phyloP scores from a whole-genome alignment of 1,139 yeast species.

The Taphrina wiesneri region DNA sequence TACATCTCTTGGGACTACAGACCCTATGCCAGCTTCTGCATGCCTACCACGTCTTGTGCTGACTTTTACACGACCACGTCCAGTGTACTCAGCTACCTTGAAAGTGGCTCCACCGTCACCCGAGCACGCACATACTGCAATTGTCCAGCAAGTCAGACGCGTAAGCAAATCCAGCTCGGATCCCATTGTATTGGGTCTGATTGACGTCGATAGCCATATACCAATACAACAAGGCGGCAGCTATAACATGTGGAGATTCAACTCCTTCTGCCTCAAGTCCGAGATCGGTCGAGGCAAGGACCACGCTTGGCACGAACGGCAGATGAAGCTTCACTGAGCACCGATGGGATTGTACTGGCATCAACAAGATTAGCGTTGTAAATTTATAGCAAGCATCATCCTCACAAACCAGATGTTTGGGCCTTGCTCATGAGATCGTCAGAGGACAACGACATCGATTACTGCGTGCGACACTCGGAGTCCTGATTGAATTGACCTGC shows the following conservation, averaged over 20 bases:
- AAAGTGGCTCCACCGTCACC: not conserved
- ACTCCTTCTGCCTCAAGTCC: not conserved
- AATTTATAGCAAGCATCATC: not conserved
- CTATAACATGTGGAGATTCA: not conserved
- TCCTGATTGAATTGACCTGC: constrained; percentile 5
- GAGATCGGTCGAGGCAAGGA: not conserved
- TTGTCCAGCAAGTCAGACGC: constrained; percentile 7
- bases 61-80: not conserved
- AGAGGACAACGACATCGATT: too few species aligned
- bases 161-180: not conserved
- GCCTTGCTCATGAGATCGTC: too few species aligned
- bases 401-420: too few species aligned
- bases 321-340: not conserved
- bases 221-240: not conserved
- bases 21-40: constrained; percentile 15
- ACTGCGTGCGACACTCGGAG: not conserved
- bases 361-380: not conserved
- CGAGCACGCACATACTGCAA: not conserved
- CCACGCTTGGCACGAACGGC: not conserved
- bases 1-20: not conserved
- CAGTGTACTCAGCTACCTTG: not conserved
- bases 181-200: not conserved
- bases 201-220: not conserved
- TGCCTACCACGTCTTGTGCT: constrained; percentile 11
- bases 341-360: not conserved